phyloP scores from a whole-genome alignment of 495 filamentous ascomycete genomes.

The Penicillium cosmopolitanum region DNA sequence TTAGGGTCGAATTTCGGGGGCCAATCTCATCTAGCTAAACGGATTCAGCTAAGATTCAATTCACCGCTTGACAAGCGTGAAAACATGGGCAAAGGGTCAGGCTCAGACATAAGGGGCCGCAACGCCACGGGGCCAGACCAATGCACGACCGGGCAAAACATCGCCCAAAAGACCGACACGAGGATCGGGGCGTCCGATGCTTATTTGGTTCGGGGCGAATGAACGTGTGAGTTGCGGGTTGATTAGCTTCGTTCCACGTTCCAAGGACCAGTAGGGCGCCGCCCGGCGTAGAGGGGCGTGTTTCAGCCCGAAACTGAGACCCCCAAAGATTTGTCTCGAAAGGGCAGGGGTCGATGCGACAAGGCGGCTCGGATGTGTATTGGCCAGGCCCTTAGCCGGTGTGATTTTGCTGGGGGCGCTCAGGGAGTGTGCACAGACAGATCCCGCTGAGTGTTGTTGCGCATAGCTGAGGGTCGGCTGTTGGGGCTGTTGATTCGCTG shows the following conservation, averaged over 20 bases:
- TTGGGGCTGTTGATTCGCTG: neutral
- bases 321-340: conserved; percentile 9
- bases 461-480: neutral
- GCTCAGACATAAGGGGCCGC: neutral
- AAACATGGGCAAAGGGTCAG: neutral
- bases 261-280: conserved; percentile 16
- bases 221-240: conserved; percentile 27
- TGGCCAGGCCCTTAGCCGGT: too few species aligned
- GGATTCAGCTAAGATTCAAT: neutral
- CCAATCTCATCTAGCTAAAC: neutral
- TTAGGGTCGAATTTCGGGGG: conserved; percentile 14
- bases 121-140: conserved; percentile 2
- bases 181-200: conserved; percentile 30
- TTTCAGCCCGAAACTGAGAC: conserved; percentile 36
- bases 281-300: conserved; percentile 24
- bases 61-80: neutral
- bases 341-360: conserved; percentile 10
- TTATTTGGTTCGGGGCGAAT: conserved; percentile 38
- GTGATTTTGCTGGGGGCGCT: neutral
- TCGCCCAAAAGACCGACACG: neutral
- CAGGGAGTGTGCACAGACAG: neutral
- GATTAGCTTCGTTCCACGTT: conserved; percentile 30
- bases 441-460: neutral
- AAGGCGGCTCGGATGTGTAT: too few species aligned
- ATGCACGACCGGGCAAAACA: conserved; percentile 7